Conservation (phyloP, 306 rosid species). For the Begonia peltatifolia region DNA sequence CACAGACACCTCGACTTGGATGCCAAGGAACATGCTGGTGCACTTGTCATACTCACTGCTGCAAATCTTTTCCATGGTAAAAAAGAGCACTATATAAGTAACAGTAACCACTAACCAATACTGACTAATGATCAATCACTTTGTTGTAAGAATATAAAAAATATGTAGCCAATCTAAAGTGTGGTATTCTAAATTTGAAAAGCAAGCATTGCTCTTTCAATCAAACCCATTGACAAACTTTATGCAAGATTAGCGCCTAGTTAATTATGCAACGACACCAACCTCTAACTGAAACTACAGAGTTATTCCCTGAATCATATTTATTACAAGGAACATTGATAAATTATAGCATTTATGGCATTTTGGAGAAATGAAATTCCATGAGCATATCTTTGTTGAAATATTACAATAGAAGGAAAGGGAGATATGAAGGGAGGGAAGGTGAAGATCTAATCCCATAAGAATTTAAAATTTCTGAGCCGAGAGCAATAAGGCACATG, state of each 20-base stretch:
- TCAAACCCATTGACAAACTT: background rate
- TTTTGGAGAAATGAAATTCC: background rate
- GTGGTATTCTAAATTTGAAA: background rate
- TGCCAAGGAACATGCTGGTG: constrained; percentile 71
- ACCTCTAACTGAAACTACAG: no score
- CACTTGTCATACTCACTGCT: constrained; percentile 59
- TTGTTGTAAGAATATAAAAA: background rate
- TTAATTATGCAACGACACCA: no score
- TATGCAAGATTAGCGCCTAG: background rate
- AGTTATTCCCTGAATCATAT: background rate
- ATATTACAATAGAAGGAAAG: background rate
- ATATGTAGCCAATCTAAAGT: background rate
- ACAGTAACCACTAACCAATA: background rate
- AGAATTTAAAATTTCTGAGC: background rate
- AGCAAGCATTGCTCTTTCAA: background rate
- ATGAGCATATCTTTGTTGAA: background rate
- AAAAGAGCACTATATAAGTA: constrained; percentile 8
- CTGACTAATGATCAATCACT: background rate
- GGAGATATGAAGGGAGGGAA: background rate
- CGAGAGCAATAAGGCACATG: constrained; percentile 7
- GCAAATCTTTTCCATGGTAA: constrained; percentile 53
- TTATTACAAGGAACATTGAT: background rate
- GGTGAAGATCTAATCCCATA: background rate
- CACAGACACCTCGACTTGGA: constrained; percentile 77
- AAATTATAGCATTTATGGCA: background rate